Evolutionary conservation across 768 basidiomycete genomes (phyloP), one percentile per base, ranked within the genome.

Genomic region (Collybia mongolica): DNA sequence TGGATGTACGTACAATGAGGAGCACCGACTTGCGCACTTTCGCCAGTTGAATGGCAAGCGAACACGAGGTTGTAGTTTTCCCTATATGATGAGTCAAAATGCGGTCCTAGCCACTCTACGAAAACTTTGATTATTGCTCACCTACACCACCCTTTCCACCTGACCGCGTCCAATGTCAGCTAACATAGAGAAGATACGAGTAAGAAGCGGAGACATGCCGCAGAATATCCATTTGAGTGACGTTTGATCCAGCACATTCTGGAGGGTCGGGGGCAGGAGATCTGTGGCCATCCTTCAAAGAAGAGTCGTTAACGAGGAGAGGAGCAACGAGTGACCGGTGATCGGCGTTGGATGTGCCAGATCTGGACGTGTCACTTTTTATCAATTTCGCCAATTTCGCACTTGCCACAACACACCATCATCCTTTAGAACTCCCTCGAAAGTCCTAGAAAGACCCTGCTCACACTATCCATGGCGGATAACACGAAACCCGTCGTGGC

Each of bases 91-190:
- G 29, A 54, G 28, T 39, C 17, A 4, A 40, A 20, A 40, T 39
- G 29, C 23, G 12, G 39, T 14, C 6, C n/a, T 22, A 22, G 38
- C 14, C 15, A 2, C 20, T 17, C 14, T 14, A 40, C 11, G 28
- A 22, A n/a, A 18, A 18, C 24, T 12, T 22, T 15, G 22, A 46
- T 36, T 5, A 38, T 19, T 55, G 74, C 89, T 68, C 67, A 88
- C 95, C 93, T 56, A 98, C 97, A 76, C 95, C 97, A 70, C 93
- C 97, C 81, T 98, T 98, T 46, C 95, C 95, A 77, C 95, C 94
- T 97, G 62, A 39, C 26, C 36, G n/a, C 55, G 52, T 45, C 47
- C 24, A 51, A 9, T 45, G 8, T 51, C 50, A 58, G 51, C 45
- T 49, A 37, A 45, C 40, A 55, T 36, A 48, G 54, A 43, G 55